Percentiles rank a stretch among this genome's conserved stretches.
Evolutionary conservation across 1,284 basidiomycete species (phyloP).

Genomic region (Trametes hirsuta): DNA sequence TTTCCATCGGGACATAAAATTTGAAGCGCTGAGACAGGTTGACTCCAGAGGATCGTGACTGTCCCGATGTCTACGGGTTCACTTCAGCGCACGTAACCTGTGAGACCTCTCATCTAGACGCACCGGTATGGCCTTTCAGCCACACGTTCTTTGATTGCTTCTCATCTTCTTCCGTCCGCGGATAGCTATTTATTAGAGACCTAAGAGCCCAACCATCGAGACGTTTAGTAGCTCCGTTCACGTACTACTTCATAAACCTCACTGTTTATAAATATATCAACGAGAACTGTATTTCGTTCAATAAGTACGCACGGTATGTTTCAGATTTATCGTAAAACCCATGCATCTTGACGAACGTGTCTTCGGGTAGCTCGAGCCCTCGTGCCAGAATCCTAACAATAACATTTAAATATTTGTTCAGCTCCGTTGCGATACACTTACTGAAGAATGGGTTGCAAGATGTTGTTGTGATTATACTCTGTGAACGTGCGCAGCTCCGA

Average conservation of each 20-base stretch:
- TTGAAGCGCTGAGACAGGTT: conserved; percentile 60
- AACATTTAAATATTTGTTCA: background rate
- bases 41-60: conserved; percentile 59
- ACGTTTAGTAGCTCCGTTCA: background rate
- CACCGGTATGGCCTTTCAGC: conserved; percentile 27
- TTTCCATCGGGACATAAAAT: conserved; percentile 52
- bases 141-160: conserved; percentile 54
- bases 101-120: background rate
- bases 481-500: conserved; percentile 60
- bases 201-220: background rate
- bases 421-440: conserved; percentile 18
- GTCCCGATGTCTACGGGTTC: conserved; percentile 52
- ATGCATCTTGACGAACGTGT: conserved; percentile 37
- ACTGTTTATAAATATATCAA: conserved; percentile 10
- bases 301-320: conserved; percentile 31
- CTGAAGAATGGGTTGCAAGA: conserved; percentile 55
- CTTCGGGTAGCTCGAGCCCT: conserved; percentile 39
- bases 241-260: conserved; percentile 42
- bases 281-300: too few relatives aligned
- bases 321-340: conserved; percentile 32
- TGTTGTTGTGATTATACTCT: conserved; percentile 52
- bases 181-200: conserved; percentile 28
- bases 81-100: background rate
- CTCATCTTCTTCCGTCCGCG: conserved; percentile 49
- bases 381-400: conserved; percentile 46